phyloP scores from a whole-genome alignment of 306 rosid genomes.

The Sechiopsis laciniata region DNA sequence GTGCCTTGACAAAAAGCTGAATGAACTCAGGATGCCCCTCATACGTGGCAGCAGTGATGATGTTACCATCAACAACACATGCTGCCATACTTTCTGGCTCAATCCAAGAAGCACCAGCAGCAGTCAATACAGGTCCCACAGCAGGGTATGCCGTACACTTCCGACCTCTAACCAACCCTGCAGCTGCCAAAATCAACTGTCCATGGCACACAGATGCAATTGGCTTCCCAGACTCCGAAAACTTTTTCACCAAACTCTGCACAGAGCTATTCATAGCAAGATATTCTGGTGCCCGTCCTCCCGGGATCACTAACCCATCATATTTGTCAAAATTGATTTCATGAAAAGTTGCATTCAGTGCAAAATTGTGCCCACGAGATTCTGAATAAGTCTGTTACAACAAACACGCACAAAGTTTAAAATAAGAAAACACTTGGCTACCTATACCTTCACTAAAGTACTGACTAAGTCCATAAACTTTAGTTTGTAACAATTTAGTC shows the following conservation, averaged over 20 bases:
- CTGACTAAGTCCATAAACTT: background rate
- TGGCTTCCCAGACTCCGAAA: constrained; percentile 46
- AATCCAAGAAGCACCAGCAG: constrained; percentile 82
- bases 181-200: constrained; percentile 83
- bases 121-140: constrained; percentile 49
- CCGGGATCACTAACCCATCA: constrained; percentile 78
- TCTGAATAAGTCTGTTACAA: constrained; percentile 55
- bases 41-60: constrained; percentile 52
- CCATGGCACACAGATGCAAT: constrained; percentile 76
- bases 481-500: background rate
- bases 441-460: background rate
- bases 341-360: constrained; percentile 72
- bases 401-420: background rate
- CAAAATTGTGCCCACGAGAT: constrained; percentile 72
- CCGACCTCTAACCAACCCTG: constrained; percentile 53
- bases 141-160: constrained; percentile 58
- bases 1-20: constrained; percentile 54
- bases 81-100: constrained; percentile 53
- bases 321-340: constrained; percentile 48
- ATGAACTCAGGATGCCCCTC: constrained; percentile 55
- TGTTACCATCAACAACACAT: constrained; percentile 61
- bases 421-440: background rate
- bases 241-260: constrained; percentile 42
- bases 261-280: constrained; percentile 53
- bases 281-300: constrained; percentile 94